Percentiles rank a stretch among this genome's conserved stretches.
These are phyloP conservation scores for Bipolaris zeicola DNA, from an alignment of 2,329 filamentous ascomycete species.

Conservation along the genomic window DNA sequence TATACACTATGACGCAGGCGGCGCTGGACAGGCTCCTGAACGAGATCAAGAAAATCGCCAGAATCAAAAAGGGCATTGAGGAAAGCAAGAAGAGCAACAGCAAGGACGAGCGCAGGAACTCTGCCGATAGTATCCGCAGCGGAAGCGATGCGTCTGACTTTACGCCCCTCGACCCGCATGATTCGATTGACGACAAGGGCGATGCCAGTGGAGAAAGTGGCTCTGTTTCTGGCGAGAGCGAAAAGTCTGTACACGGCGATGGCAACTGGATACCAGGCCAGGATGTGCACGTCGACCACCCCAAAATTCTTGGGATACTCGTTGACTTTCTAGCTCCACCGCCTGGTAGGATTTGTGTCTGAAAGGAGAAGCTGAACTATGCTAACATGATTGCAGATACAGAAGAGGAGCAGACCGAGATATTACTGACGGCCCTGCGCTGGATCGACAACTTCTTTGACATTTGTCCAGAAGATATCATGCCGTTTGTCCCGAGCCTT, in stretches of 20 bases:
- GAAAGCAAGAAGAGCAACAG: constrained; percentile 76
- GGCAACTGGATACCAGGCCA: constrained; percentile 98
- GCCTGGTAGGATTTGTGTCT: constrained; percentile 61
- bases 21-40: constrained; percentile 87
- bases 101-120: constrained; percentile 71
- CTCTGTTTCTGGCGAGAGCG: constrained; percentile 44
- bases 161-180: constrained; percentile 48
- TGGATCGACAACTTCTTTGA: constrained; percentile 98
- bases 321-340: constrained; percentile 86
- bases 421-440: constrained; percentile 84
- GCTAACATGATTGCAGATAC: constrained; percentile 31
- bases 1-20: constrained; percentile 89
- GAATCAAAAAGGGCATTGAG: constrained; percentile 87
- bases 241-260: constrained; percentile 62
- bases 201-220: constrained; percentile 49
- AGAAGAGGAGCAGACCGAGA: constrained; percentile 75
- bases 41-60: constrained; percentile 93
- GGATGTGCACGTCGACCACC: constrained; percentile 92
- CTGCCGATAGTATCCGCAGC: constrained; percentile 60
- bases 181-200: constrained; percentile 58
- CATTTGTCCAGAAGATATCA: constrained; percentile 94
- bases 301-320: constrained; percentile 88
- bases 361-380: not conserved
- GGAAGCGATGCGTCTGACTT: constrained; percentile 64
- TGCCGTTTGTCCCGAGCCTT: constrained; percentile 91